phyloP scores from a whole-genome alignment of 2,329 filamentous ascomycete genomes.

The Clarireedia homoeocarpa region DNA sequence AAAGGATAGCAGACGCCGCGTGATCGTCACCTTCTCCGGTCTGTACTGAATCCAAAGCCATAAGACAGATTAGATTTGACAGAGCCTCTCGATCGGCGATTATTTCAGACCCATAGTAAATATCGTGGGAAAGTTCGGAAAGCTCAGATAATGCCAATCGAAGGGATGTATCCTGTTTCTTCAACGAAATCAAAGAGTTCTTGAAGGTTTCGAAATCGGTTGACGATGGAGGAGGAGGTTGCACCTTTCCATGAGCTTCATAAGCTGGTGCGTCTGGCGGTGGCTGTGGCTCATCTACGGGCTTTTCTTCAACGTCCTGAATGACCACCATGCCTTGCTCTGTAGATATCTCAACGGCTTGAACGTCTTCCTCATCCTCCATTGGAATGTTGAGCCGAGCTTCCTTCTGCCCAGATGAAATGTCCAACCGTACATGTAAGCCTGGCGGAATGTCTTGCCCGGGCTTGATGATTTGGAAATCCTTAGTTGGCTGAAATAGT shows the following conservation, averaged over 20 bases:
- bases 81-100: slow-evolving; percentile 46
- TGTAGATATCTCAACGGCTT: slow-evolving; percentile 42
- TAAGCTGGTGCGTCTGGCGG: slow-evolving; percentile 47
- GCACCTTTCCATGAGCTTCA: slow-evolving; percentile 49
- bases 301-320: slow-evolving; percentile 22
- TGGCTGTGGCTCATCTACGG: slow-evolving; percentile 33
- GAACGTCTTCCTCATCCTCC: slow-evolving; percentile 41
- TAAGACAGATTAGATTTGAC: slow-evolving; percentile 49
- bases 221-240: slow-evolving; percentile 38
- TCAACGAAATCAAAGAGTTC: slow-evolving; percentile 42
- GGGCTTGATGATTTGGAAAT: slow-evolving; percentile 55
- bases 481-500: slow-evolving; percentile 53
- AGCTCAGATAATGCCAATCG: slow-evolving; percentile 42
- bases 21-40: slow-evolving; percentile 20
- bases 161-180: slow-evolving; percentile 32
- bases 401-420: slow-evolving; percentile 55
- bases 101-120: slow-evolving; percentile 61
- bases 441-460: slow-evolving; percentile 60
- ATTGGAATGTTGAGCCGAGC: slow-evolving; percentile 56
- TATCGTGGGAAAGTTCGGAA: slow-evolving; percentile 58
- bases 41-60: slow-evolving; percentile 27
- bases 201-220: slow-evolving; percentile 35
- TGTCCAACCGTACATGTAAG: slow-evolving; percentile 58
- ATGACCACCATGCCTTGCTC: slow-evolving; percentile 37
- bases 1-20: slow-evolving; percentile 49